Percentiles rank a stretch among this genome's conserved stretches.
Conservation (phyloP, 495 filamentous ascomycete genomes). For the Lophium mytilinum region DNA sequence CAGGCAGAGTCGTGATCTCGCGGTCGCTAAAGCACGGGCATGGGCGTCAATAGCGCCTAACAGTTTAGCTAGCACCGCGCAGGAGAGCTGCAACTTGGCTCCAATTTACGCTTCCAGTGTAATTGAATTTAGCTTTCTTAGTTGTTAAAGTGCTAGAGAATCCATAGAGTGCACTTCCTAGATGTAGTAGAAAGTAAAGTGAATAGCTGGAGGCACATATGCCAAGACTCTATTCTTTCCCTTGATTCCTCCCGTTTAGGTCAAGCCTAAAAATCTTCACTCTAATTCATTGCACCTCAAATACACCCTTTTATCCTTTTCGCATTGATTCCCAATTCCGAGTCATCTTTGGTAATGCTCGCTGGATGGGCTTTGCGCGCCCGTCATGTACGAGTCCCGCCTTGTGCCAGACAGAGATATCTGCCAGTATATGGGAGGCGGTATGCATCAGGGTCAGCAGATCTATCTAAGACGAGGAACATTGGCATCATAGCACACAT, state of each 20-base stretch:
- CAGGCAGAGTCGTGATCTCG: no score
- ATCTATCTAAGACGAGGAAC: slow-evolving; percentile 63
- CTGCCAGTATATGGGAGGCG: slow-evolving; percentile 1
- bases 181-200: no score
- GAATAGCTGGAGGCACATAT: no score
- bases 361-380: slow-evolving; percentile 13
- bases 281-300: background rate
- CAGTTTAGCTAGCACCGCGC: no score
- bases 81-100: no score
- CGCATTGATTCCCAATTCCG: background rate
- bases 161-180: no score
- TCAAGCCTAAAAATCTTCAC: background rate
- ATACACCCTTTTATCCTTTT: background rate
- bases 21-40: no score
- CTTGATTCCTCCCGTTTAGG: background rate
- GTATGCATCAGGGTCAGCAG: slow-evolving; percentile 4
- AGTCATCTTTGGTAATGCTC: slow-evolving; percentile 11
- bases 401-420: slow-evolving; percentile 9
- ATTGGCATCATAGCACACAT: slow-evolving; percentile 99
- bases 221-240: no score
- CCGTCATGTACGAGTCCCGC: slow-evolving; percentile 13
- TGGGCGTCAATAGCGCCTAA: no score
- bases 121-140: no score
- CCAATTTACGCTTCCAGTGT: no score
- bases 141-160: no score